Evolutionary conservation across 2,329 filamentous ascomycete species (phyloP).

Genomic region (Talaromyces sp.): DNA sequence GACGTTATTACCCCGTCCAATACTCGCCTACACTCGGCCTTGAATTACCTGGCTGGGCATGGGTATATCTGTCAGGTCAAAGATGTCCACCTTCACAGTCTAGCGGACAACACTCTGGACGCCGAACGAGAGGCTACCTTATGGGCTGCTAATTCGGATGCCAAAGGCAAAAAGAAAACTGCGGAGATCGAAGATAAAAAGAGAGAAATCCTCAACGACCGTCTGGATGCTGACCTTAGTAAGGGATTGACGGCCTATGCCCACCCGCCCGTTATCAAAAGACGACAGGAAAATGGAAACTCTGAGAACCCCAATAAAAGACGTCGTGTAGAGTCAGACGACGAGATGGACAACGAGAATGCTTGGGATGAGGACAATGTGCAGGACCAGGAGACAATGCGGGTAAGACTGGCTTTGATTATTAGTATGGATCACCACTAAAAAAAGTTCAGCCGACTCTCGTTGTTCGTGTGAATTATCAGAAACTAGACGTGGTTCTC

Average conservation of each 20-base stretch:
- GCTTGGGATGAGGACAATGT: conserved; percentile 37
- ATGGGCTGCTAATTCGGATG: conserved; percentile 29
- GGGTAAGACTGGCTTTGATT: conserved; percentile 29
- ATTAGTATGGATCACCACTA: conserved; percentile 19
- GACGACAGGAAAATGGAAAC: conserved; percentile 25
- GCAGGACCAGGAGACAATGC: conserved; percentile 35
- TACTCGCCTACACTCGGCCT: conserved; percentile 32
- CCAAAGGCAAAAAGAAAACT: conserved; percentile 40
- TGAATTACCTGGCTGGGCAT: conserved; percentile 40
- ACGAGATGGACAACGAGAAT: conserved; percentile 27
- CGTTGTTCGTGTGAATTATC: conserved; percentile 75
- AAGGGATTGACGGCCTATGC: conserved; percentile 31
- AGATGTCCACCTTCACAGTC: conserved; percentile 41
- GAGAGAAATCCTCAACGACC: conserved; percentile 31
- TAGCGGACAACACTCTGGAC: conserved; percentile 39
- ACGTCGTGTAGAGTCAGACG: conserved; percentile 27
- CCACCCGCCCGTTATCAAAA: conserved; percentile 34
- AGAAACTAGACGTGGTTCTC: conserved; percentile 76
- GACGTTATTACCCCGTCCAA: conserved; percentile 22
- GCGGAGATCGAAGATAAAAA: conserved; percentile 31
- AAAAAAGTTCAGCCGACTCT: conserved; percentile 59
- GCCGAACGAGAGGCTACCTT: conserved; percentile 33
- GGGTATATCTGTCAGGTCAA: conserved; percentile 40
- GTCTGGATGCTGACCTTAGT: conserved; percentile 35
- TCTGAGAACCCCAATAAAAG: conserved; percentile 23